Base-by-base conservation (phyloP, 208 protist species). In the Trypanosoma vivax region DNA sequence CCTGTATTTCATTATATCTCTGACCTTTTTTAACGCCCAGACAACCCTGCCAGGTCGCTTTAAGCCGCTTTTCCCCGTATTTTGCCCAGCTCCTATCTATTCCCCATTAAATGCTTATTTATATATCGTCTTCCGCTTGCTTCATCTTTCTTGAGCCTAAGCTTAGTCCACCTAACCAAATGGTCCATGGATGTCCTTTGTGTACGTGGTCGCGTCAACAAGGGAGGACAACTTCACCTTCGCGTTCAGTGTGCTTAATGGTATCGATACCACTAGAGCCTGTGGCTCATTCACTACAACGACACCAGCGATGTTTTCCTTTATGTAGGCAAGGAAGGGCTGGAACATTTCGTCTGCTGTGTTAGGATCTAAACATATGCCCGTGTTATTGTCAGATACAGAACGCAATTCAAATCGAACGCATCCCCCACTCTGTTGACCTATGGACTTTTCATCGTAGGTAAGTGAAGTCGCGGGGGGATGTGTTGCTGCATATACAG, bases 391-490 rank as follows among this genome's bases (percentile, higher is more conserved):
- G 11, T 64, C 31, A 5, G 41, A 65, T 19, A 79, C 79, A 10
- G 69, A 74, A n/a, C 83, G 75, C 9, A 91, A 39, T 55, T 91
- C 83, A 68, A 84, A 81, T 0, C 77, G 79, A 24, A 80, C 48
- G 25, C 21, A 53, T 29, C 45, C 13, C n/a, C 24, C 23, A 34
- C 28, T 7, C 14, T 23, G 3, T 16, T 29, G 2, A 3, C 25
- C 18, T 16, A 37, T 21, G 16, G 56, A 52, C 11, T 28, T 24
- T 0, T 31, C 34, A 0, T 40, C 50, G 23, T 31, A 42, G 5
- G 47, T 45, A 24, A 19, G 34, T 10, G 55, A 2, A 13, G 37
- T 34, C 31, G 50, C 29, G 14, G 74, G 73, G 10, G 84, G 84
- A 50, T 88, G 75, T 27, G 62, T 75, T 53, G 77, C 82, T 9